Percentiles rank a stretch among this genome's conserved stretches.
Evolutionary conservation across 768 basidiomycete species (phyloP).

Genomic region (Boletus vinaceobasis): DNA sequence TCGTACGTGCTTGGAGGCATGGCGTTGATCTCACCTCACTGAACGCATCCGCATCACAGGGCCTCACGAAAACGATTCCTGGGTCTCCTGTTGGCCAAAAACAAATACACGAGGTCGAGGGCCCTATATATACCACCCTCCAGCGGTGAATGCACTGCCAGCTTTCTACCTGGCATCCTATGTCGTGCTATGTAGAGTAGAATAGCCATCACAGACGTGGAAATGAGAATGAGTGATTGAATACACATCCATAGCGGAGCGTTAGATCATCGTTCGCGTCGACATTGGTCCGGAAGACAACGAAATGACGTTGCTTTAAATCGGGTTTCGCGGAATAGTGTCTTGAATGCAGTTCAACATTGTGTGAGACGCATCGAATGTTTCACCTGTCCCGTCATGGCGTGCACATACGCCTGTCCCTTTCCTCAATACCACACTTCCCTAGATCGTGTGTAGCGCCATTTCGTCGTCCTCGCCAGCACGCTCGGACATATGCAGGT

Average conservation of each 20-base stretch:
- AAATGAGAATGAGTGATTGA: background rate
- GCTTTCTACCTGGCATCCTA: background rate
- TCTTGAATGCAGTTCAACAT: background rate
- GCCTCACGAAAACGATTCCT: conserved; percentile 87
- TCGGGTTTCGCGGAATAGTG: background rate
- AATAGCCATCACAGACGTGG: conserved; percentile 1
- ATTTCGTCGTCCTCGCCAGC: background rate
- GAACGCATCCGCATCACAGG: conserved; percentile 44
- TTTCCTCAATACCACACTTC: background rate
- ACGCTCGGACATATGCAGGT: conserved; percentile 13
- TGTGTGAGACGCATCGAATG: conserved; percentile 16
- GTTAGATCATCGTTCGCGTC: background rate
- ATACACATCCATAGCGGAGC: background rate
- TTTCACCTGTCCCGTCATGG: conserved; percentile 27
- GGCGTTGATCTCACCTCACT: background rate
- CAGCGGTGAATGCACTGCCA: conserved; percentile 60
- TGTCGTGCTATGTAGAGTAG: conserved; percentile 21
- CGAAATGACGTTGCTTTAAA: background rate
- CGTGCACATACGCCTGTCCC: conserved; percentile 27
- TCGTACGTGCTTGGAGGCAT: conserved; percentile 53
- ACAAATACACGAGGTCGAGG: conserved; percentile 86
- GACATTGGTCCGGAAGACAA: background rate
- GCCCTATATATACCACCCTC: conserved; percentile 74
- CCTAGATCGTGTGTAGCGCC: background rate
- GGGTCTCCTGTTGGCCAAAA: conserved; percentile 78